phyloP scores from a whole-genome alignment of 2,329 filamentous ascomycete genomes.

The Penicillium sp. region DNA sequence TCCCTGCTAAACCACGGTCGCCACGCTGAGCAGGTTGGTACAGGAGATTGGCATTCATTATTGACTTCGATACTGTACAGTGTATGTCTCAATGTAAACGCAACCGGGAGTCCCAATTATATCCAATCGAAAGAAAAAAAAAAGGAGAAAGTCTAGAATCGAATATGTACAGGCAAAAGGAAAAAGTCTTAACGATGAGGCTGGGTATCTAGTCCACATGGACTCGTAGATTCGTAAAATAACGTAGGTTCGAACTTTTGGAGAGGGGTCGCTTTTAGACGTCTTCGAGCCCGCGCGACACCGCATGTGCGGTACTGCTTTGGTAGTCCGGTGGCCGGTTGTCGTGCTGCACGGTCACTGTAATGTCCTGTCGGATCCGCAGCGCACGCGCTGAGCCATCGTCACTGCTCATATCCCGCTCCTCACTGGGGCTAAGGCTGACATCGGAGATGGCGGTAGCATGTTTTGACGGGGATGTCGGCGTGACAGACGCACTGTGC shows the following conservation, averaged over 20 bases:
- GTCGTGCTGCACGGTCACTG: constrained; percentile 29
- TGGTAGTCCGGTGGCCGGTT: constrained; percentile 15
- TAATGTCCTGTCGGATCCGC: constrained; percentile 39
- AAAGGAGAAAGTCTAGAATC: neutral
- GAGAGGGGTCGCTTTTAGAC: constrained; percentile 8
- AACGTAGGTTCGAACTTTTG: neutral
- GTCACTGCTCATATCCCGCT: constrained; percentile 31
- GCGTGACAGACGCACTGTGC: constrained; percentile 22
- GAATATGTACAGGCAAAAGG: constrained; percentile 14
- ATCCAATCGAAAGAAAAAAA: neutral
- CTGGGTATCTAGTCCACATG: constrained; percentile 17
- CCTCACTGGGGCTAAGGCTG: constrained; percentile 26
- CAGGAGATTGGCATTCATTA: neutral
- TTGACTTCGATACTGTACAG: neutral
- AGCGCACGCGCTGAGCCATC: constrained; percentile 37
- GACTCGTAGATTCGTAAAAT: constrained; percentile 13
- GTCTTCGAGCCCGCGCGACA: constrained; percentile 11
- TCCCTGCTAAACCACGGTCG: neutral
- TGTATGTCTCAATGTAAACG: neutral
- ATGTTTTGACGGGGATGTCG: constrained; percentile 21
- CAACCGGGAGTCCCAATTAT: neutral
- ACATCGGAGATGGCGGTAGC: constrained; percentile 22
- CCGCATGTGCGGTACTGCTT: constrained; percentile 5
- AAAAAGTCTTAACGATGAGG: neutral
- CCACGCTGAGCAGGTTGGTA: neutral